Evolutionary conservation across 1,139 yeast species (phyloP).

Genomic region (Blastobotrys petasosporus): DNA sequence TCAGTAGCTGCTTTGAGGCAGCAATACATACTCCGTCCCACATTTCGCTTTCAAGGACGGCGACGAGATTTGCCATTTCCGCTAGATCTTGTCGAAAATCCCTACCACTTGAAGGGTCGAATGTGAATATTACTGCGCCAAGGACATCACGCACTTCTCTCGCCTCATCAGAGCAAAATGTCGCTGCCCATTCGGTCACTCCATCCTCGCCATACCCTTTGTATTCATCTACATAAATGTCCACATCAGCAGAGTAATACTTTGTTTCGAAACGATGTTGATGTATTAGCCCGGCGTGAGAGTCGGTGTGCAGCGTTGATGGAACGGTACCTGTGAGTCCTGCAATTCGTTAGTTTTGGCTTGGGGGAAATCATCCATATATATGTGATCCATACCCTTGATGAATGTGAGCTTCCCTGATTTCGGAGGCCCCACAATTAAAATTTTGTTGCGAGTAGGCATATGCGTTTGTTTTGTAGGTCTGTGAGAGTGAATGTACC

Average conservation of each 20-base stretch:
- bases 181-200: conserved; percentile 33
- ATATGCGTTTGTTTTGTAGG: too few species aligned
- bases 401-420: conserved; percentile 36
- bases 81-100: conserved; percentile 13
- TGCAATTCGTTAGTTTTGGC: conserved; percentile 3
- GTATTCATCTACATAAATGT: conserved; percentile 42
- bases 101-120: conserved; percentile 17
- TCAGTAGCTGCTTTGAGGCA: conserved; percentile 13
- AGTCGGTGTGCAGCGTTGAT: conserved; percentile 12
- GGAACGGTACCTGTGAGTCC: conserved; percentile 23
- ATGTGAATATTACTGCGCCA: conserved; percentile 36
- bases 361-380: too few species aligned
- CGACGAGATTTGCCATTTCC: conserved; percentile 19
- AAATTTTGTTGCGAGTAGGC: conserved; percentile 26
- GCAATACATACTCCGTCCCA: conserved; percentile 29
- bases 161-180: conserved; percentile 35
- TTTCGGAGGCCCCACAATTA: conserved; percentile 37
- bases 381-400: conserved; percentile 20
- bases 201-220: conserved; percentile 15
- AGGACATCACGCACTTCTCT: conserved; percentile 38
- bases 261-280: conserved; percentile 32
- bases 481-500: too few species aligned
- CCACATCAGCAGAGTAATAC: conserved; percentile 36
- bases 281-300: conserved; percentile 36
- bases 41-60: conserved; percentile 22